Conservation (phyloP, 129 eudicot species). For the Flaveria trinervia region DNA sequence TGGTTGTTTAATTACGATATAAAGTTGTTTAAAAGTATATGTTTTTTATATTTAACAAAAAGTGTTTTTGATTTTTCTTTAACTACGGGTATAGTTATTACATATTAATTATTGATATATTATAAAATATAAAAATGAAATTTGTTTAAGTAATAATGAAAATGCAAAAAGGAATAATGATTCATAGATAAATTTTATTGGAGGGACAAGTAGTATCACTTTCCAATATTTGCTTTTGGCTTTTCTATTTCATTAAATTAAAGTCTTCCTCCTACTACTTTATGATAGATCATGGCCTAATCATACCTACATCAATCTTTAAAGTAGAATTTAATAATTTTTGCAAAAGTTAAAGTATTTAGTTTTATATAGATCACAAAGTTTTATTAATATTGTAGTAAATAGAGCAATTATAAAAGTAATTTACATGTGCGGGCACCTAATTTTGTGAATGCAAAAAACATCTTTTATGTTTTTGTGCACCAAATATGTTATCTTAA, state of each 20-base stretch:
- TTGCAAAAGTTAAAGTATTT: conserved; percentile 10
- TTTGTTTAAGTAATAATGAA: neutral
- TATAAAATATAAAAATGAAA: neutral
- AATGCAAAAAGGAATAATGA: conserved; percentile 23
- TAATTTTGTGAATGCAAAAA: neutral
- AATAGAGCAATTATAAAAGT: neutral
- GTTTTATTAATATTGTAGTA: neutral
- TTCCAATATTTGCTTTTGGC: conserved; percentile 42
- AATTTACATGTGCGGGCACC: neutral
- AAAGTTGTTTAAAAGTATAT: too few relatives aligned
- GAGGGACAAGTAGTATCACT: conserved; percentile 45
- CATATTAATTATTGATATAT: neutral
- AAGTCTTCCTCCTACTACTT: conserved; percentile 37
- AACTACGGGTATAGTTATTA: neutral
- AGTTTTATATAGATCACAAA: neutral
- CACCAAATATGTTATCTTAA: too few relatives aligned
- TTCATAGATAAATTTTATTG: conserved; percentile 24
- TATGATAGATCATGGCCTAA: conserved; percentile 40
- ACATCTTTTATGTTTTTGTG: neutral
- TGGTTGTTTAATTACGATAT: too few relatives aligned
- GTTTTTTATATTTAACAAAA: too few relatives aligned
- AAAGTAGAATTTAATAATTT: conserved; percentile 12
- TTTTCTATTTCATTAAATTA: conserved; percentile 26
- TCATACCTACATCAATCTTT: conserved; percentile 35
- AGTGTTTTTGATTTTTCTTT: too few relatives aligned